These are phyloP conservation scores for Pyrenochaeta sp. DNA, from an alignment of 2,329 filamentous ascomycete species.

Conservation along the genomic window DNA sequence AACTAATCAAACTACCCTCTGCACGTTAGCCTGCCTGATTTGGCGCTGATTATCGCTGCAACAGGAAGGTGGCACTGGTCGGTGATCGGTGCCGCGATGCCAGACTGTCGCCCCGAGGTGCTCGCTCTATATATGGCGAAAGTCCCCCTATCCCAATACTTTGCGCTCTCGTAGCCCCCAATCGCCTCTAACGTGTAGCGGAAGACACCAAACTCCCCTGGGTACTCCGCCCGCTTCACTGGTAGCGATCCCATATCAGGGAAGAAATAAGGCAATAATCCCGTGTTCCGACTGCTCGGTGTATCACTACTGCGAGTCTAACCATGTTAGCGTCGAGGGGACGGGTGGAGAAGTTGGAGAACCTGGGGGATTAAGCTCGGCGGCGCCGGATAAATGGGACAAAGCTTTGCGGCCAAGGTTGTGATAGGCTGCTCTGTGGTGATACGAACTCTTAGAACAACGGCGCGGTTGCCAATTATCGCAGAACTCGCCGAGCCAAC, in stretches of 20 bases:
- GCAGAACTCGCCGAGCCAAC: neutral
- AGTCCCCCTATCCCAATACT: no score
- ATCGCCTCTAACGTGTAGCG: conserved; percentile 5
- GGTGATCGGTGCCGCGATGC: no score
- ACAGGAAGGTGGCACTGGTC: no score
- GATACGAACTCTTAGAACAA: conserved; percentile 11
- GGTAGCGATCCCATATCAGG: conserved; percentile 1
- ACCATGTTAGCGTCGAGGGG: conserved; percentile 14
- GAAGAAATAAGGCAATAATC: neutral
- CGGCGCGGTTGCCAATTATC: neutral
- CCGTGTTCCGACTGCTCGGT: conserved; percentile 13
- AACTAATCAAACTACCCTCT: no score
- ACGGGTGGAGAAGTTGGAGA: conserved; percentile 19
- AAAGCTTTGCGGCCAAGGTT: conserved; percentile 16
- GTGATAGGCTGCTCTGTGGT: conserved; percentile 23
- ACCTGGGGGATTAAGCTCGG: conserved; percentile 25
- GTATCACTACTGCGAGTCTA: conserved; percentile 18
- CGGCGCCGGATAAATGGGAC: conserved; percentile 30
- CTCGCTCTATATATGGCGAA: no score
- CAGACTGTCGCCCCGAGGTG: no score
- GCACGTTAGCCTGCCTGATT: no score
- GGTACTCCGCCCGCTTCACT: conserved; percentile 18
- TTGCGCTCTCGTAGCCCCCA: no score
- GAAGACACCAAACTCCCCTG: conserved; percentile 15
- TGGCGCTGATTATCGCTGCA: no score